Conservation (phyloP, 306 rosid species). For the Acmispon strigosus region DNA sequence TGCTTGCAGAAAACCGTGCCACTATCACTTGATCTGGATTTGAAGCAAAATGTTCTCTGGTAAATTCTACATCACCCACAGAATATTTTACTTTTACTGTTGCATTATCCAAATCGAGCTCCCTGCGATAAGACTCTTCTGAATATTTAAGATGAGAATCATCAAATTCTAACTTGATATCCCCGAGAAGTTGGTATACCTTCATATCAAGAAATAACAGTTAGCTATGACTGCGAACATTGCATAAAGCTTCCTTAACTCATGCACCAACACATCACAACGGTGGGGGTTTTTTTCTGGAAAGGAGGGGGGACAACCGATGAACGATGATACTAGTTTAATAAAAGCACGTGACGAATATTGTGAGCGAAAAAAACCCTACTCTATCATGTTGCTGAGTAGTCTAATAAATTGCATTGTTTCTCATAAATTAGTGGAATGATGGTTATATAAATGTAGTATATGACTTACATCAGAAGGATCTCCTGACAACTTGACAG, state of each 20-base stretch:
- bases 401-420: background rate
- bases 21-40: conserved; percentile 73
- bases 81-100: conserved; percentile 59
- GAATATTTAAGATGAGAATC: conserved; percentile 58
- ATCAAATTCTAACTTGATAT: conserved; percentile 72
- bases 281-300: no score
- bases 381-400: background rate
- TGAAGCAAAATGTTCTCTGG: conserved; percentile 82
- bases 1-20: conserved; percentile 65
- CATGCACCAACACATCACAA: conserved; percentile 4
- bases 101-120: conserved; percentile 80
- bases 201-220: conserved; percentile 31
- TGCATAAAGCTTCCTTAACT: background rate
- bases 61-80: conserved; percentile 63
- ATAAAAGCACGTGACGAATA: background rate
- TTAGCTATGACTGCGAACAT: background rate
- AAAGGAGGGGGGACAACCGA: background rate
- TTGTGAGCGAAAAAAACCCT: background rate
- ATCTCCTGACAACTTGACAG: conserved; percentile 59
- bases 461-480: conserved; percentile 56
- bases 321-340: background rate
- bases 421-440: background rate
- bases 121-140: conserved; percentile 58
- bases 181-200: conserved; percentile 83
- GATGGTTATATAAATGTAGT: conserved; percentile 4